Evolutionary conservation across 805 yeast genomes (phyloP).

Genomic region (Ogataea corticis): DNA sequence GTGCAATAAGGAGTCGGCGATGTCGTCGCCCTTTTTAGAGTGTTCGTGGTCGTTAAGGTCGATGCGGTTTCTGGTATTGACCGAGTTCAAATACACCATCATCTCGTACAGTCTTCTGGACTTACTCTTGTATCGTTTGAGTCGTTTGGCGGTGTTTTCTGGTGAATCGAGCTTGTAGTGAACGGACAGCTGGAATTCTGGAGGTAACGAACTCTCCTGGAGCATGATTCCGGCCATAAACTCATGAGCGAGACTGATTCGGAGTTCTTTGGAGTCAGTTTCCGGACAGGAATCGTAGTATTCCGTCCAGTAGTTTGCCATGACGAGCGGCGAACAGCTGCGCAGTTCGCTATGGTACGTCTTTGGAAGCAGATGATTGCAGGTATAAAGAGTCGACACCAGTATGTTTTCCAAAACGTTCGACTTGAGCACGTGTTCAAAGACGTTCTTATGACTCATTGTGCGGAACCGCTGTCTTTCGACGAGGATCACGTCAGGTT

Average conservation of each 20-base stretch:
- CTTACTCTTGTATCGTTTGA: slow-evolving; percentile 7
- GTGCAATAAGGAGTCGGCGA: slow-evolving; percentile 66
- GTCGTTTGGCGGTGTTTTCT: background rate
- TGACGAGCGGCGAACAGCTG: slow-evolving; percentile 29
- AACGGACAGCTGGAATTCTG: background rate
- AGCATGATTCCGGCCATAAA: slow-evolving; percentile 24
- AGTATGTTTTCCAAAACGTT: slow-evolving; percentile 57
- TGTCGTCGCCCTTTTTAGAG: slow-evolving; percentile 56
- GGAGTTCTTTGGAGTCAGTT: slow-evolving; percentile 23
- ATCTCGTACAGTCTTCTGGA: slow-evolving; percentile 31
- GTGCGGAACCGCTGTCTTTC: slow-evolving; percentile 61
- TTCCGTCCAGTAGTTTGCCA: slow-evolving; percentile 35
- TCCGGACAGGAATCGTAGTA: slow-evolving; percentile 2
- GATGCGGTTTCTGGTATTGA: slow-evolving; percentile 11
- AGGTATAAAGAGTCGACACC: slow-evolving; percentile 25
- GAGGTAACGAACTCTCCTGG: background rate
- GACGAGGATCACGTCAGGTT: slow-evolving; percentile 46
- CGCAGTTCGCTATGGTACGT: slow-evolving; percentile 12
- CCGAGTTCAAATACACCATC: slow-evolving; percentile 25
- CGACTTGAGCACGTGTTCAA: slow-evolving; percentile 52
- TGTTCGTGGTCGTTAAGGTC: slow-evolving; percentile 18
- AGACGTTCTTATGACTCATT: slow-evolving; percentile 43
- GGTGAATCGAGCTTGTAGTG: slow-evolving; percentile 2
- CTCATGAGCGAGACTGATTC: slow-evolving; percentile 29
- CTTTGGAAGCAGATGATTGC: slow-evolving; percentile 9